Evolutionary conservation across 139 green algal species (phyloP).

Genomic region (Ettlia oleoabundans): DNA sequence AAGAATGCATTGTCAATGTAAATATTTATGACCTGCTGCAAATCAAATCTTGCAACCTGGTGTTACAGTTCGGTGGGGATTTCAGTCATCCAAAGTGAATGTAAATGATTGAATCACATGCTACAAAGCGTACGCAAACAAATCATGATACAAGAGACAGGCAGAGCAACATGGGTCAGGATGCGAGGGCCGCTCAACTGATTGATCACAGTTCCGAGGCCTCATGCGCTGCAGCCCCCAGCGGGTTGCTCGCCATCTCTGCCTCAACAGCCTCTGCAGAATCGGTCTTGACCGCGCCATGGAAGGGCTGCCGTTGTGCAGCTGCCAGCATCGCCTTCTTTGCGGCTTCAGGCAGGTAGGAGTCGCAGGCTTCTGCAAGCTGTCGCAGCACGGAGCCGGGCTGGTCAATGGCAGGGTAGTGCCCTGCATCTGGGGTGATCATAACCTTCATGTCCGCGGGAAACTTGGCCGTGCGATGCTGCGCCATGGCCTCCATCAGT

Average conservation of each 20-base stretch:
- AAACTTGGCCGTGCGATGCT: neutral
- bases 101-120: neutral
- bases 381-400: constrained; percentile 44
- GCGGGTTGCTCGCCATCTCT: constrained; percentile 35
- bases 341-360: constrained; percentile 34
- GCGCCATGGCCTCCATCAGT: constrained; percentile 9
- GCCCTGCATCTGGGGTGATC: constrained; percentile 36
- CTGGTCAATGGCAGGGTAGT: constrained; percentile 86
- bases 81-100: too few species aligned
- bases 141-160: too few species aligned
- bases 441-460: constrained; percentile 43
- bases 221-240: constrained; percentile 37
- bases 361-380: constrained; percentile 26
- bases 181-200: neutral
- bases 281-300: neutral
- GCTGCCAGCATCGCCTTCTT: neutral
- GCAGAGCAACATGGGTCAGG: neutral
- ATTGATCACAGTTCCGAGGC: constrained; percentile 36
- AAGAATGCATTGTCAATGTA: too few species aligned
- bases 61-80: too few species aligned
- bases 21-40: too few species aligned
- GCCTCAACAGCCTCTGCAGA: constrained; percentile 8
- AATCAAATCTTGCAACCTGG: too few species aligned
- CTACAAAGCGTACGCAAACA: neutral
- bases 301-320: constrained; percentile 2